phyloP scores from a whole-genome alignment of 306 rosid species.

The Malus asiatica region DNA sequence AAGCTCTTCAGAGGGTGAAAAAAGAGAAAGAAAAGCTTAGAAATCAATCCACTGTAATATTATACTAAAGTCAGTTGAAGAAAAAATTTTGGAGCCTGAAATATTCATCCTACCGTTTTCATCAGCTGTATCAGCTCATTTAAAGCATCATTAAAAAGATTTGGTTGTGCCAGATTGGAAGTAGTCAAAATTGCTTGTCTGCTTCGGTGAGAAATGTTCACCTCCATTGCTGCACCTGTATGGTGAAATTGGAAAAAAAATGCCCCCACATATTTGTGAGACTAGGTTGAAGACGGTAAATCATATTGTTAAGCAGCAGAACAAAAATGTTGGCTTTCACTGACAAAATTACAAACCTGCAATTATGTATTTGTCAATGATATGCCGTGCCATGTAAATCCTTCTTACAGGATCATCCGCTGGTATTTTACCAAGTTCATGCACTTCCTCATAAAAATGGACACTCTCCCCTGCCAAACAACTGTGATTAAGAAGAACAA shows the following conservation, averaged over 20 bases:
- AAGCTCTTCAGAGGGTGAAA: conserved; percentile 45
- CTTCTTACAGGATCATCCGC: conserved; percentile 72
- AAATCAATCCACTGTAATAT: background rate
- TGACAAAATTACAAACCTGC: conserved; percentile 47
- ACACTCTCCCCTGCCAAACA: conserved; percentile 99
- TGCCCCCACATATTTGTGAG: background rate
- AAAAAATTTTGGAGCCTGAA: background rate
- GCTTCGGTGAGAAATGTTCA: conserved; percentile 82
- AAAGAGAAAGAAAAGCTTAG: background rate
- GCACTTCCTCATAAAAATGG: conserved; percentile 83
- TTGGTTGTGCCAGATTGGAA: conserved; percentile 53
- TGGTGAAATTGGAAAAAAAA: conserved; percentile 6
- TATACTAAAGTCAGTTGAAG: background rate
- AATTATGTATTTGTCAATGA: conserved; percentile 79
- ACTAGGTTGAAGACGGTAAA: background rate
- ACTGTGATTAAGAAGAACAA: conserved; percentile 43
- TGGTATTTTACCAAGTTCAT: conserved; percentile 77
- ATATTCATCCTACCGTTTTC: conserved; percentile 46
- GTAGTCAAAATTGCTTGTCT: conserved; percentile 79
- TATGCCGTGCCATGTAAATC: conserved; percentile 93
- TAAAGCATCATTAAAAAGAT: conserved; percentile 63
- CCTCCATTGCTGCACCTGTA: conserved; percentile 80
- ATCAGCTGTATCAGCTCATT: conserved; percentile 73
- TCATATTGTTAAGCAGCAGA: background rate
- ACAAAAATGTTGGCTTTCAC: background rate